Base-by-base conservation (phyloP, 495 filamentous ascomycete species). In the Cenococcum geophilum region DNA sequence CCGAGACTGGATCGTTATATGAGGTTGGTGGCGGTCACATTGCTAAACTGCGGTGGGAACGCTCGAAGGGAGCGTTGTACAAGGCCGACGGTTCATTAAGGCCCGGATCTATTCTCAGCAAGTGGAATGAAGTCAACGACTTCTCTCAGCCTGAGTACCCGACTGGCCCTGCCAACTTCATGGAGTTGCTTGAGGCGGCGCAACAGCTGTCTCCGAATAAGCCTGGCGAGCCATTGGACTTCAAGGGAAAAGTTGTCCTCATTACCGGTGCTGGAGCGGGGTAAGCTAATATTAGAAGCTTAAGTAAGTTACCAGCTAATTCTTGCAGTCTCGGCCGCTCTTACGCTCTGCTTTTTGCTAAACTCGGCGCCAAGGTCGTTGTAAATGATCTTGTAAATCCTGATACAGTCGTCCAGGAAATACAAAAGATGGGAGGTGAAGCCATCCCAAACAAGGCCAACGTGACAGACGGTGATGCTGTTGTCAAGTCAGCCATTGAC, bases 371-470 rank as follows among this genome's bases (percentile, higher is more conserved):
- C 49, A 84, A 85, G 27, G 83, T 98, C 18, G 92, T 98, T 40
- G 91, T 98, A 47, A 98, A 98, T 75, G 93, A 98, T 68, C 80
- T 98, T 1, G 82, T 88, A 47, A 87, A 97, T 78, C 95, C 95
- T n/a, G 93, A 96, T 68, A 80, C 83, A 48, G 89, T 92, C 18
- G 93, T 98, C 43, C 78, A 87, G 69, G 93, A 98, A 77, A 98
- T 98, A 74, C 84, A 87, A 75, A 87, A 91, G 76, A 61, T 83
- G 57, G 95, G 95, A 58, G 92, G 95, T 56, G 83, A 96, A 78
- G 93, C 95, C 16, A 89, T 91, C 51, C 90, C 89, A 61, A 89
- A 89, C 75, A 98, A 97, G 80, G 90, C 89, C 59, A 92, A 86
- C 45, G 92, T 89, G 65, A 92, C 96, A 75, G 91, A 98, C 61